Conservation (phyloP, 495 filamentous ascomycete species). For the Evernia prunastri region DNA sequence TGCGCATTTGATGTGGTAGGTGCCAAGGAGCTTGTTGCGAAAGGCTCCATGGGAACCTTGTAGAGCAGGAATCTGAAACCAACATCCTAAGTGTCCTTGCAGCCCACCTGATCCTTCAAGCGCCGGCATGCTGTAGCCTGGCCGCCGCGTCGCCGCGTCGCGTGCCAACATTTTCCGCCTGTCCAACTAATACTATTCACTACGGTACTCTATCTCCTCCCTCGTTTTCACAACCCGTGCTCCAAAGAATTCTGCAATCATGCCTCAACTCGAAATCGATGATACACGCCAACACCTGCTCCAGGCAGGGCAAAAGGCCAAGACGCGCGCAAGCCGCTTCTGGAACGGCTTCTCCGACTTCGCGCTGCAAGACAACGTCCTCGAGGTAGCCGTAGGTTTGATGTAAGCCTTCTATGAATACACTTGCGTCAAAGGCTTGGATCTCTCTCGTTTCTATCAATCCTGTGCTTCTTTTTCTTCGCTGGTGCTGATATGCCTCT, state of each 20-base stretch:
- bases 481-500: background rate
- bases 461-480: background rate
- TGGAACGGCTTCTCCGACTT: constrained; percentile 63
- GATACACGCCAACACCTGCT: constrained; percentile 20
- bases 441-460: background rate
- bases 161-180: background rate
- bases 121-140: background rate
- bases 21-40: background rate
- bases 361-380: constrained; percentile 65
- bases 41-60: background rate
- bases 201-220: no score
- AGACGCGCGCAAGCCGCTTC: constrained; percentile 36
- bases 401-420: constrained; percentile 41
- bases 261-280: constrained; percentile 25
- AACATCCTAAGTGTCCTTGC: background rate
- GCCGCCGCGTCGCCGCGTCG: background rate
- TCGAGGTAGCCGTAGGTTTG: constrained; percentile 69
- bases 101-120: background rate
- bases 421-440: no score
- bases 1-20: background rate
- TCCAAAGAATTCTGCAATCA: background rate
- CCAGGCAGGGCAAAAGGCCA: constrained; percentile 36
- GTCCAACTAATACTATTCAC: no score
- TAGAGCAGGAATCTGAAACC: background rate
- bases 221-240: no score